Evolutionary conservation across 1,284 basidiomycete genomes (phyloP).

Genomic region (Pascua sp.): DNA sequence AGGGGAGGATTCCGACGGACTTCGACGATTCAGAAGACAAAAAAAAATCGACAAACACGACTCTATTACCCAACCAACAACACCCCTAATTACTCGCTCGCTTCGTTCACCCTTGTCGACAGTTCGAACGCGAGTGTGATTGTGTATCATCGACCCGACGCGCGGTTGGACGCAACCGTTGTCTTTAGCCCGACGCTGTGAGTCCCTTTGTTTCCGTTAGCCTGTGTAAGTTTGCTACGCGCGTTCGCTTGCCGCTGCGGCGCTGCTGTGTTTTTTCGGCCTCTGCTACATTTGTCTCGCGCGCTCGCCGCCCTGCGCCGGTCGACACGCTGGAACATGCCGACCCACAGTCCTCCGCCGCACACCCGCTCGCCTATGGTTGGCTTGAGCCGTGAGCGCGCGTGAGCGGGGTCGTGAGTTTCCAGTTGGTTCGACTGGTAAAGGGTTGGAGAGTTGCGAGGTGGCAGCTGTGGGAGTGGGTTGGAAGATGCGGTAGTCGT

Average conservation of each 20-base stretch:
- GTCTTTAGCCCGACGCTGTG: background rate
- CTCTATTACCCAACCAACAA: background rate
- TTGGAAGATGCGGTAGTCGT: too few relatives aligned
- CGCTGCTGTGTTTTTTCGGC: background rate
- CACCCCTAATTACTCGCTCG: background rate
- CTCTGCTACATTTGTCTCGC: background rate
- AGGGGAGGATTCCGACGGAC: background rate
- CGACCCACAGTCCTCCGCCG: constrained; percentile 21
- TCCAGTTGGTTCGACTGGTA: background rate
- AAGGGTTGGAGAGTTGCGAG: too few relatives aligned
- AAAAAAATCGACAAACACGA: constrained; percentile 3
- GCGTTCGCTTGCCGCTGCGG: background rate
- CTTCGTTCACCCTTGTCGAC: background rate
- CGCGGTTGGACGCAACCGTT: too few relatives aligned
- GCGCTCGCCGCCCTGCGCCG: background rate
- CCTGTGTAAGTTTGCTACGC: background rate
- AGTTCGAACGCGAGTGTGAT: background rate
- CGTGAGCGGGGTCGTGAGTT: constrained; percentile 22
- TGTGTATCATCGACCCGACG: constrained; percentile 1
- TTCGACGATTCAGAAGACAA: constrained; percentile 2
- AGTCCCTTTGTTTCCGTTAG: background rate
- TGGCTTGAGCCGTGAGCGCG: constrained; percentile 24
- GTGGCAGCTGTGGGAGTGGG: too few relatives aligned
- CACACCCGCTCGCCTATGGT: constrained; percentile 20
- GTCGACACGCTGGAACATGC: constrained; percentile 1